Conservation (phyloP, 768 basidiomycete species). For the Russula sp. region DNA sequence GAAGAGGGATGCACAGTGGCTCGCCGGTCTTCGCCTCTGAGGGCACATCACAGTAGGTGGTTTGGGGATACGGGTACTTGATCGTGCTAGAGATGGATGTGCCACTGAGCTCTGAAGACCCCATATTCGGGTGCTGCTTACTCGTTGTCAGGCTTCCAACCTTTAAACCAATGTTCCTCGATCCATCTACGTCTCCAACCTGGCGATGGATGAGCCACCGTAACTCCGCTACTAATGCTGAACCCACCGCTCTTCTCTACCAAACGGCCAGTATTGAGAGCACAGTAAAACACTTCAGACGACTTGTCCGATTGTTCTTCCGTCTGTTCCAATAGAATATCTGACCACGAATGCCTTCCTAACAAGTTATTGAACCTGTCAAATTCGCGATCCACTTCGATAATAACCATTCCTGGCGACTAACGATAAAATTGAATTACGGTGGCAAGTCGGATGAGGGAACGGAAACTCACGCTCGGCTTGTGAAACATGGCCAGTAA, state of each 20-base stretch:
- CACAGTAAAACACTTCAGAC: constrained; percentile 38
- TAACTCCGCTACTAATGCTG: background rate
- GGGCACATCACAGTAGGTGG: constrained; percentile 36
- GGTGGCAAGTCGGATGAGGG: background rate
- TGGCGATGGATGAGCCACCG: constrained; percentile 18
- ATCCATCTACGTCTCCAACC: constrained; percentile 45
- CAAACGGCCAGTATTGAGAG: constrained; percentile 32
- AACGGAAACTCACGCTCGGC: constrained; percentile 34
- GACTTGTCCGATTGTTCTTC: constrained; percentile 29
- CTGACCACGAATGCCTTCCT: constrained; percentile 40
- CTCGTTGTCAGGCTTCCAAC: background rate
- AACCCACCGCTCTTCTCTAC: constrained; percentile 42
- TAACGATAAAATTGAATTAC: background rate
- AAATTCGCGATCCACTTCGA: constrained; percentile 36
- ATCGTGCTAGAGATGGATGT: constrained; percentile 26
- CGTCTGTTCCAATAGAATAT: constrained; percentile 33
- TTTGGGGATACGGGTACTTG: constrained; percentile 36
- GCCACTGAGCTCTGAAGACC: background rate
- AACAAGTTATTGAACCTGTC: constrained; percentile 33
- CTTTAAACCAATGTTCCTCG: constrained; percentile 38
- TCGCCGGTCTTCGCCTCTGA: constrained; percentile 35
- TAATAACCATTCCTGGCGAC: constrained; percentile 41
- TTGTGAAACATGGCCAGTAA: constrained; percentile 41
- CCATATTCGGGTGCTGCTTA: background rate
- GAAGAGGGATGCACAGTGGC: constrained; percentile 39